A percentile compares a stretch with the other conserved stretches of the same genome.
These are phyloP conservation scores for Trichoderma citrinoviride DNA, from an alignment of 2,329 filamentous ascomycete genomes.

Conservation along the genomic window DNA sequence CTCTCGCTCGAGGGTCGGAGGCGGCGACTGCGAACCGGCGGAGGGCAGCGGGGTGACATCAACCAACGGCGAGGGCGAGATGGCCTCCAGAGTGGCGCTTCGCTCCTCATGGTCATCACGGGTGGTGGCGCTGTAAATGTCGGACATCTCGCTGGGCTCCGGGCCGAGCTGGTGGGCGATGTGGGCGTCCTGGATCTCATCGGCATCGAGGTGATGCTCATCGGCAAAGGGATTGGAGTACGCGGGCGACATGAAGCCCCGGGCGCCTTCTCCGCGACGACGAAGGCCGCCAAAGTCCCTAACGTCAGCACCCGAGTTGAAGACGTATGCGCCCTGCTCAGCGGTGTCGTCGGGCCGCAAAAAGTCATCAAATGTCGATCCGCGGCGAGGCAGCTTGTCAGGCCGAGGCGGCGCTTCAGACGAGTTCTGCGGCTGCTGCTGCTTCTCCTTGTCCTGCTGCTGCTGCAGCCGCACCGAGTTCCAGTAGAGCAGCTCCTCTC, in stretches of 20 bases:
- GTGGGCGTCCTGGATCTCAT: constrained; percentile 41
- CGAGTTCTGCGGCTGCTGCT: not conserved
- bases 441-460: constrained; percentile 32
- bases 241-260: constrained; percentile 44
- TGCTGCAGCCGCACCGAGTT: constrained; percentile 55
- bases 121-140: constrained; percentile 59
- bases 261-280: constrained; percentile 46
- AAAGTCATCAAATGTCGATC: constrained; percentile 59
- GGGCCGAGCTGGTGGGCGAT: constrained; percentile 45
- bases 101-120: constrained; percentile 33
- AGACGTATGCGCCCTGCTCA: constrained; percentile 56
- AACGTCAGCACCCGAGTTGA: constrained; percentile 54
- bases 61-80: constrained; percentile 30
- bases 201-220: constrained; percentile 51
- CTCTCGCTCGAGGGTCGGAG: constrained; percentile 38
- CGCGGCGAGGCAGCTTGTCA: constrained; percentile 26
- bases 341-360: constrained; percentile 49
- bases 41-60: constrained; percentile 32
- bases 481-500: constrained; percentile 66
- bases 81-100: constrained; percentile 27
- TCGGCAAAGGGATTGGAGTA: constrained; percentile 61
- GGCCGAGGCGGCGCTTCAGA: constrained; percentile 11
- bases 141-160: constrained; percentile 49
- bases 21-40: constrained; percentile 22
- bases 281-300: constrained; percentile 48